Base-by-base conservation (phyloP, 2,329 filamentous ascomycete species). In the Fusarium sambucinum region DNA sequence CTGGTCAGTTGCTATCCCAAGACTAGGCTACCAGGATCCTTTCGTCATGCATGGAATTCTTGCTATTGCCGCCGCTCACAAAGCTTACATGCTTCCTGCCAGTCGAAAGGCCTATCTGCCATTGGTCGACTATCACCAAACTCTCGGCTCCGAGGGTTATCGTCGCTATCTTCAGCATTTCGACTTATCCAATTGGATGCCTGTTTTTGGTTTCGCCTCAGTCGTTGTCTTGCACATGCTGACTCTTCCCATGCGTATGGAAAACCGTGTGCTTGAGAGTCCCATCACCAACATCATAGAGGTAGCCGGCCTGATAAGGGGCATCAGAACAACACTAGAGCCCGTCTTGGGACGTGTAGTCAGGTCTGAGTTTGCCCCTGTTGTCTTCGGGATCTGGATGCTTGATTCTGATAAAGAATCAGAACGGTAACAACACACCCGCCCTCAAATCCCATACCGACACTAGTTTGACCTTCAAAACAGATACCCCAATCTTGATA, bases 161-260 rank as follows among this genome's bases (percentile, higher is more conserved):
- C 73, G 75, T 12, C 52, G 59, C 3, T 52, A 62, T 6, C 60
- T 77, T 9, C 61, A 68, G 16, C 40, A 59, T 7, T 59, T 74
- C 11, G 30, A 65, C 30, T 25, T 67, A 9, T 50, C 59, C 4
- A 72, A 68, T 38, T 75, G 71, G 68, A 55, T 64, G 38, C 77
- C 80, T n/a, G 73, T 80, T 37, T 79, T 81, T 37, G 79, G 77
- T 69, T 81, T 84, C 51, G 80, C 81, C 56, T 80, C 80, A 16
- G 77, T 77, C 6, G 77, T 77, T 51, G 75, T 81, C 4, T 16
- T 77, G 9, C 70, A 69, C n/a, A 75, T 75, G 70, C 35, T 74
- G 27, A 69, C 66, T 11, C 63, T 74, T 10, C 73, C 73, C 1
- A 58, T 30, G 27, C 69, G 73, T 5, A 69, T 64, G 35, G 59